Percentiles rank a stretch among this genome's conserved stretches.
phyloP scores from a whole-genome alignment of 1,284 basidiomycete genomes.

The Inonotus hispidus region DNA sequence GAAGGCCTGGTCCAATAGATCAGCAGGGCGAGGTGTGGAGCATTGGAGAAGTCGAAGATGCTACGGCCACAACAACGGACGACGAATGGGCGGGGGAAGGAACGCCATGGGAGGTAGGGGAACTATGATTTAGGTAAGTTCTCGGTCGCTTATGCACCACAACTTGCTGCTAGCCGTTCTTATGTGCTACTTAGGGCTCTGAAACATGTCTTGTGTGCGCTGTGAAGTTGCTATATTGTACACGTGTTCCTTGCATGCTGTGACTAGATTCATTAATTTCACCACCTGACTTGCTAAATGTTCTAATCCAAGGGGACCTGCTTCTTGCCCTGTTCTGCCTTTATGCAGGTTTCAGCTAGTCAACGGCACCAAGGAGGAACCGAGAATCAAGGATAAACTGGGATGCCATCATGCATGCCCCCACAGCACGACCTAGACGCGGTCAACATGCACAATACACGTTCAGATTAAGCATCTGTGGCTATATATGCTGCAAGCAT shows the following conservation, averaged over 20 bases:
- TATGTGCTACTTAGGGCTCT: neutral
- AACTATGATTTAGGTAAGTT: slow-evolving; percentile 31
- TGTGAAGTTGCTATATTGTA: slow-evolving; percentile 5
- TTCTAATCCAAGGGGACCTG: slow-evolving; percentile 3
- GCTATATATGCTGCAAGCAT: neutral
- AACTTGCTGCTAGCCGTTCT: neutral
- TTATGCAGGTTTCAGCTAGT: neutral
- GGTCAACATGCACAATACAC: slow-evolving; percentile 10
- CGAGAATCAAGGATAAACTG: neutral
- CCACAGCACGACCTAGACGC: neutral
- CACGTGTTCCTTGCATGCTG: slow-evolving; percentile 14
- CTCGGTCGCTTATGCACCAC: slow-evolving; percentile 13
- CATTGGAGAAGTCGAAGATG: slow-evolving; percentile 52
- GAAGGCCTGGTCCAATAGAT: slow-evolving; percentile 53
- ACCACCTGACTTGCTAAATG: slow-evolving; percentile 1
- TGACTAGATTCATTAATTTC: slow-evolving; percentile 15
- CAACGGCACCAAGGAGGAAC: slow-evolving; percentile 5
- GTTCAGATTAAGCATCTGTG: neutral
- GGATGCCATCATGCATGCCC: slow-evolving; percentile 4
- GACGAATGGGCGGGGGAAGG: slow-evolving; percentile 76
- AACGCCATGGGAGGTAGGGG: slow-evolving; percentile 71
- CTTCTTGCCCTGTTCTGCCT: neutral
- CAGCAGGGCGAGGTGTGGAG: slow-evolving; percentile 67
- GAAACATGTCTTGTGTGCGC: neutral
- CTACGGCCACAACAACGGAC: slow-evolving; percentile 35